Percentiles rank a stretch among this genome's conserved stretches.
Conservation (phyloP, 768 basidiomycete species). For the Saitozyma sp. region DNA sequence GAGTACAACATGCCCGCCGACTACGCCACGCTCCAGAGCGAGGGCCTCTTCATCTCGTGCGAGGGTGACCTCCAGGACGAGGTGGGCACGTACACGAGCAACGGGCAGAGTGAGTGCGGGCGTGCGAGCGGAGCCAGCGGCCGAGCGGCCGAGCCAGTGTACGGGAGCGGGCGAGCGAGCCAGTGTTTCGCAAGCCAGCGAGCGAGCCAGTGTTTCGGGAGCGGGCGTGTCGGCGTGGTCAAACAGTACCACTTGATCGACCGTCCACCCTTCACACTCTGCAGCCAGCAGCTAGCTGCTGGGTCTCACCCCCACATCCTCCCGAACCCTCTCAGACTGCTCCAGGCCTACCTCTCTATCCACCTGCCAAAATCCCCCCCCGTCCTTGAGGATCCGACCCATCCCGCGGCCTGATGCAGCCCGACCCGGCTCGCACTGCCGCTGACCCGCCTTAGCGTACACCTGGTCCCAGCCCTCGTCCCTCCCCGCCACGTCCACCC, state of each 20-base stretch:
- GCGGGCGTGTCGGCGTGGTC: not conserved
- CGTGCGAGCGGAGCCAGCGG: no score
- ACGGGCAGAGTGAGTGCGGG: constrained; percentile 8
- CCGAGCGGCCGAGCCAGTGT: no score
- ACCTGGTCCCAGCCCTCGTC: constrained; percentile 11
- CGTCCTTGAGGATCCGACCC: no score
- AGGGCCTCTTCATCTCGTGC: constrained; percentile 7
- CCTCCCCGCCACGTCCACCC: constrained; percentile 3
- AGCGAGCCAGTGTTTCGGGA: no score
- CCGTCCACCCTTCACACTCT: no score
- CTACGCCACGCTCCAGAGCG: not conserved
- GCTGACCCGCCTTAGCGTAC: constrained; percentile 4
- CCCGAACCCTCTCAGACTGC: no score
- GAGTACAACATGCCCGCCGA: constrained; percentile 14
- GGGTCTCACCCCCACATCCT: no score
- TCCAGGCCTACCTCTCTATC: no score
- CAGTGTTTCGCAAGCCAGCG: no score
- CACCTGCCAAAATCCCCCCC: no score
- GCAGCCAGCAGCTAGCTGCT: no score
- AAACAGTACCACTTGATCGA: not conserved
- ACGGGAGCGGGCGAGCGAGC: no score
- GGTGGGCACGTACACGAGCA: constrained; percentile 13
- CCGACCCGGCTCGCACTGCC: not conserved
- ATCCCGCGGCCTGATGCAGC: not conserved
- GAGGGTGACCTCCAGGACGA: constrained; percentile 18